Percentiles rank a stretch among this genome's conserved stretches.
phyloP scores from a whole-genome alignment of 2,329 filamentous ascomycete genomes.

The Penicillium sp. region DNA sequence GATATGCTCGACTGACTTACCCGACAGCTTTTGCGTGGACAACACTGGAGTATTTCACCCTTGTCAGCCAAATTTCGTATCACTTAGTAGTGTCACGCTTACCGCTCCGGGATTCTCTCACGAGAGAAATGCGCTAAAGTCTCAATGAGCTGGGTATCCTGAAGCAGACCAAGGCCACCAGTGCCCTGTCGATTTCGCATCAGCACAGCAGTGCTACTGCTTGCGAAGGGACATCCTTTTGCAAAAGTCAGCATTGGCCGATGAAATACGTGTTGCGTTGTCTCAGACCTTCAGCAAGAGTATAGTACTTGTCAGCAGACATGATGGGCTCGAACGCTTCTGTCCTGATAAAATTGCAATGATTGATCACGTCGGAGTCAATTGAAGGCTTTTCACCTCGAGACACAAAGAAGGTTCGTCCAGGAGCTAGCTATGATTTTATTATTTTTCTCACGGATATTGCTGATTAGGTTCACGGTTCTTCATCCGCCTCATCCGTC shows the following conservation, averaged over 20 bases:
- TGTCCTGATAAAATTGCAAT: background rate
- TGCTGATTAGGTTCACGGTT: background rate
- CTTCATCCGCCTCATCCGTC: background rate
- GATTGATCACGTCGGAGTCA: background rate
- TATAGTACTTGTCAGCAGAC: slow-evolving; percentile 9
- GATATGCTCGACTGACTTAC: slow-evolving; percentile 22
- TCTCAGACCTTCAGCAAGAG: slow-evolving; percentile 11
- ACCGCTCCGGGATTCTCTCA: slow-evolving; percentile 59
- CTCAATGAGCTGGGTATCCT: slow-evolving; percentile 60
- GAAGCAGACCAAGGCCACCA: slow-evolving; percentile 46
- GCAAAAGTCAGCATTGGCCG: background rate
- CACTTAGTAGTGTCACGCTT: background rate
- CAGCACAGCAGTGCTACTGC: slow-evolving; percentile 13
- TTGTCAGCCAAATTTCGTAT: background rate
- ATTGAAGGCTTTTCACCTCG: background rate
- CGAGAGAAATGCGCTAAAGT: slow-evolving; percentile 59
- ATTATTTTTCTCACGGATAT: background rate
- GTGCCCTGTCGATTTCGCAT: slow-evolving; percentile 13
- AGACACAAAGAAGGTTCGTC: too few species aligned
- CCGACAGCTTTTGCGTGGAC: slow-evolving; percentile 22
- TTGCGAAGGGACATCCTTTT: slow-evolving; percentile 21
- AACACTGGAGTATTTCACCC: slow-evolving; percentile 3
- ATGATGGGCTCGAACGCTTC: background rate
- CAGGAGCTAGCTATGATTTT: background rate
- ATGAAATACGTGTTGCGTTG: background rate